Percentiles rank a stretch among this genome's conserved stretches.
Evolutionary conservation across 202 grass and related monocot species (phyloP).

Genomic region (Tripidium arundinaceum): DNA sequence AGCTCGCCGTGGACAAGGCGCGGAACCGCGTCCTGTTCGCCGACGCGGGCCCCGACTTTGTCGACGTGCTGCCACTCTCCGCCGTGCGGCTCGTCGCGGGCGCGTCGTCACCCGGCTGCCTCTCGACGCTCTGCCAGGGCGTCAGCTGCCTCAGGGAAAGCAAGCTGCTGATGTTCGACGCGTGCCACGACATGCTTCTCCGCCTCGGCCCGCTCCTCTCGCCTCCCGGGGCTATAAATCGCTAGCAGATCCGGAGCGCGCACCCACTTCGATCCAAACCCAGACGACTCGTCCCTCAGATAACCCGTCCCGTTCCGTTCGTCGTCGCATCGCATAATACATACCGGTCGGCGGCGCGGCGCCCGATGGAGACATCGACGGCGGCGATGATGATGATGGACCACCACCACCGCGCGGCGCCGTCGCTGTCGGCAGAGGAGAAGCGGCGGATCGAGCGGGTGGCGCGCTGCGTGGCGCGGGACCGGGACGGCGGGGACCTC

Average conservation of each 20-base stretch:
- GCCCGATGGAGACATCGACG: neutral
- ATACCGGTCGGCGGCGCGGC: neutral
- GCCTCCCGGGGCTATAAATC: constrained; percentile 18
- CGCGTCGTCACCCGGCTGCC: constrained; percentile 4
- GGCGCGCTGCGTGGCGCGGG: constrained; percentile 50
- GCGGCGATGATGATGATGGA: constrained; percentile 10
- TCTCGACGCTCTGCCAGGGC: neutral
- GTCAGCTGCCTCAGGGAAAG: neutral
- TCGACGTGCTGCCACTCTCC: constrained; percentile 1
- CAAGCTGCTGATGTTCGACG: neutral
- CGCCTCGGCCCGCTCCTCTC: neutral
- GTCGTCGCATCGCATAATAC: neutral
- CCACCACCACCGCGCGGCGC: constrained; percentile 24
- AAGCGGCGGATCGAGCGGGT: constrained; percentile 60
- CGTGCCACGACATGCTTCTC: neutral
- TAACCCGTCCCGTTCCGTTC: neutral
- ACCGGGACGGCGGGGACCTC: constrained; percentile 47
- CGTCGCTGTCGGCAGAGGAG: constrained; percentile 47
- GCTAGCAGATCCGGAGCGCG: neutral
- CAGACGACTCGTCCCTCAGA: neutral
- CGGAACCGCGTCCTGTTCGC: neutral
- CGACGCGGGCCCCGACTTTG: constrained; percentile 13
- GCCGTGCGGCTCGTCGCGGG: neutral
- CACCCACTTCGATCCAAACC: neutral
- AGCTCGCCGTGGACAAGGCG: neutral